Conservation (phyloP, 257 asterid genomes). For the Jacaranda mimosifolia region DNA sequence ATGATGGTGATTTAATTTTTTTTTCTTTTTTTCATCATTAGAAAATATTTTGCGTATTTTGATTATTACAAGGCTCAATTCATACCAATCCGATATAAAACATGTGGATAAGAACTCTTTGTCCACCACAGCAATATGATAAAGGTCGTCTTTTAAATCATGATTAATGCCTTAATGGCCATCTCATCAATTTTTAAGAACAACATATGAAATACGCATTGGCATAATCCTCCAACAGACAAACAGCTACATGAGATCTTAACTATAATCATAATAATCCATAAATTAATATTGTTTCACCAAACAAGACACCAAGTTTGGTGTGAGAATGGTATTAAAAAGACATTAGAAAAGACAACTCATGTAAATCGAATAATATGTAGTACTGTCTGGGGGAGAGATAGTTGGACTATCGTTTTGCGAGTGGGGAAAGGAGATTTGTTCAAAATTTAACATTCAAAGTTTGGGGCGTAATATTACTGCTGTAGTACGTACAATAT, state of each 20-base stretch:
- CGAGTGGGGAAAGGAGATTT: background rate
- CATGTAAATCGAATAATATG: too few relatives aligned
- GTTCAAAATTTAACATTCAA: background rate
- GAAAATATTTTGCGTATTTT: too few relatives aligned
- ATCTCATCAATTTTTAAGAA: too few relatives aligned
- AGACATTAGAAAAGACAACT: background rate
- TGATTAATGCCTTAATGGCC: too few relatives aligned
- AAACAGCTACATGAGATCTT: background rate
- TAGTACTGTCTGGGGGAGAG: background rate
- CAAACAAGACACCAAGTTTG: slow-evolving; percentile 13
- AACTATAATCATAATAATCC: background rate
- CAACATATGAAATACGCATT: too few relatives aligned
- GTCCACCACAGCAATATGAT: too few relatives aligned
- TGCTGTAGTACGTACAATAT: background rate
- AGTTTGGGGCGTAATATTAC: background rate
- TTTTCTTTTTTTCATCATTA: too few relatives aligned
- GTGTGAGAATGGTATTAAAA: background rate
- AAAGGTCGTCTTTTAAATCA: too few relatives aligned
- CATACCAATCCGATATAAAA: too few relatives aligned
- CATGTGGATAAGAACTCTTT: too few relatives aligned
- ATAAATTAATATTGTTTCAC: background rate
- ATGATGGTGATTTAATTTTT: too few relatives aligned
- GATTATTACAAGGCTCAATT: too few relatives aligned
- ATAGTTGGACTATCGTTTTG: background rate
- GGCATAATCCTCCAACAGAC: background rate